phyloP scores from a whole-genome alignment of 148 eudicot genomes.

The Vaccinium myrtillus region DNA sequence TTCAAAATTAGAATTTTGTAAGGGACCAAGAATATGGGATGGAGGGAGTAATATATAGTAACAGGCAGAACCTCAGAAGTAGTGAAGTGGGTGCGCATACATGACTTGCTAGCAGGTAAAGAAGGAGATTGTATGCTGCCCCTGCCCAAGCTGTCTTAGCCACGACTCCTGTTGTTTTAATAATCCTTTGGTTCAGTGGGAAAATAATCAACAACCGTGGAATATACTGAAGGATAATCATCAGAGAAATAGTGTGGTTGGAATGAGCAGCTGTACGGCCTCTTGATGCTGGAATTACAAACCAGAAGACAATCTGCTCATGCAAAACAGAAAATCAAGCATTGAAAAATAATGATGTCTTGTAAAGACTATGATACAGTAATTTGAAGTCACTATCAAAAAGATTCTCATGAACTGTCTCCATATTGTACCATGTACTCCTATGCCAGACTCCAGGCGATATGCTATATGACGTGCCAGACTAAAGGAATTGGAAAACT shows the following conservation, averaged over 20 bases:
- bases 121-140: conserved; percentile 75
- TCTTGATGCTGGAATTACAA: conserved; percentile 47
- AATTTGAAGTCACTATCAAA: neutral
- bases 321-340: conserved; percentile 7
- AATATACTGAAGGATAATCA: conserved; percentile 71
- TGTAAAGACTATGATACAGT: neutral
- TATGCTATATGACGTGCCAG: neutral
- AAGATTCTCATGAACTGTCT: neutral
- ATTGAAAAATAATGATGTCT: neutral
- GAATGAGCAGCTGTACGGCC: conserved; percentile 37
- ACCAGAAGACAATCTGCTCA: conserved; percentile 65
- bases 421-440: neutral
- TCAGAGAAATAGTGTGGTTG: conserved; percentile 57
- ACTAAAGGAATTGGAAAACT: neutral
- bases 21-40: neutral
- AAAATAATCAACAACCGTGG: conserved; percentile 75
- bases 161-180: conserved; percentile 72
- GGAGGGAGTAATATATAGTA: neutral
- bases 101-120: conserved; percentile 76
- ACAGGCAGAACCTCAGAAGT: neutral
- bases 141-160: conserved; percentile 90
- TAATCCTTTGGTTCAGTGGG: conserved; percentile 64
- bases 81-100: conserved; percentile 43
- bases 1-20: neutral
- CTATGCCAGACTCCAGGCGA: neutral